A percentile compares a stretch with the other conserved stretches of the same genome.
Conservation (phyloP, 352 stramenopile species). For the Pythium aquatile region DNA sequence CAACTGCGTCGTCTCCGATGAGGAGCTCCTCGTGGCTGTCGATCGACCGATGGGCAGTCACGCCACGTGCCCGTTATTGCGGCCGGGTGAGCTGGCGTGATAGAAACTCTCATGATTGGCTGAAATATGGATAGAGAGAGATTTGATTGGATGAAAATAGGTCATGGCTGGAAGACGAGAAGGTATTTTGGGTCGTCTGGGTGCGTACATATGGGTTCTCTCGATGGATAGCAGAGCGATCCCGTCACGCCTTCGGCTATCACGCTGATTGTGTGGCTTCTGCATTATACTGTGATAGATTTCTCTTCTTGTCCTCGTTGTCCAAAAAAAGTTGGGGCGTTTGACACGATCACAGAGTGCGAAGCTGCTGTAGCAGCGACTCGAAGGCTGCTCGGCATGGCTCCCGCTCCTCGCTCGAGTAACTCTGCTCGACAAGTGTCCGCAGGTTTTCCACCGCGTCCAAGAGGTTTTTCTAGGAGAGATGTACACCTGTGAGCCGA, state of each 20-base stretch:
- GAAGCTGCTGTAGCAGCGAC: constrained; percentile 46
- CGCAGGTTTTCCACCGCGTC: constrained; percentile 65
- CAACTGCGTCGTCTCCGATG: background rate
- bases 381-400: constrained; percentile 40
- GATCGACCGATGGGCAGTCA: background rate
- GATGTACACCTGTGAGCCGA: background rate
- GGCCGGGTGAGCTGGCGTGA: background rate
- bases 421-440: constrained; percentile 58
- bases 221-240: too few species aligned
- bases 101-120: background rate
- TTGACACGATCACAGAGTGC: constrained; percentile 29
- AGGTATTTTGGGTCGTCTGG: too few species aligned
- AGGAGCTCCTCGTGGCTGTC: background rate
- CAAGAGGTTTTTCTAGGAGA: constrained; percentile 55
- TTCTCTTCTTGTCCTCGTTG: too few species aligned
- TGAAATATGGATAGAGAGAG: background rate
- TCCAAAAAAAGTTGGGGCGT: too few species aligned
- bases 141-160: background rate
- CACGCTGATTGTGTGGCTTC: too few species aligned
- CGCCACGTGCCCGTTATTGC: constrained; percentile 15
- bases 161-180: too few species aligned
- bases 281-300: too few species aligned
- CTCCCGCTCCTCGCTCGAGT: constrained; percentile 45
- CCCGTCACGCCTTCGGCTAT: too few species aligned
- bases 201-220: too few species aligned